Percentiles rank a stretch among this genome's conserved stretches.
Evolutionary conservation across 306 rosid genomes (phyloP).

Genomic region (Cicer bijugum): DNA sequence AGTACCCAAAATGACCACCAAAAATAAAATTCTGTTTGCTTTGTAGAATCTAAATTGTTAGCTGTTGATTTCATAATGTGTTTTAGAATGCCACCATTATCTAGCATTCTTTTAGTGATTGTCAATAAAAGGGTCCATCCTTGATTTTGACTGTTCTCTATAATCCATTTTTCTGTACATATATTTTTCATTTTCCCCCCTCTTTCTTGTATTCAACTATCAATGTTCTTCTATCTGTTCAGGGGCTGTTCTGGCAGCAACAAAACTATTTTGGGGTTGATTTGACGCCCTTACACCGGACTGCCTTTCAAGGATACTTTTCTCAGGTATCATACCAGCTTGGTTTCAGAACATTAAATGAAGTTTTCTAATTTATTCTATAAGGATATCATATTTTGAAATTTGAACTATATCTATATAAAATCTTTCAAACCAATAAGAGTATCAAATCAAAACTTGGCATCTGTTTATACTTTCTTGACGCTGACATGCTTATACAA

Average conservation of each 20-base stretch:
- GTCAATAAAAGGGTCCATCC: background rate
- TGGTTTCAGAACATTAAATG: constrained; percentile 13
- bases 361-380: constrained; percentile 19
- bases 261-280: constrained; percentile 85
- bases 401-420: background rate
- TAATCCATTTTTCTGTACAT: background rate
- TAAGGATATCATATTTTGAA: constrained; percentile 23
- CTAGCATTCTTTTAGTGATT: background rate
- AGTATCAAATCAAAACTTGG: background rate
- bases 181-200: background rate
- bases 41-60: background rate
- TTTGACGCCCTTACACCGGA: constrained; percentile 75
- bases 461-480: background rate
- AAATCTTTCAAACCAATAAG: constrained; percentile 4
- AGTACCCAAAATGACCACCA: too few species aligned
- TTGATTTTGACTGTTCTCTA: constrained; percentile 16
- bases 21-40: background rate
- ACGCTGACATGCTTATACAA: background rate
- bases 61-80: constrained; percentile 11
- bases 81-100: constrained; percentile 13
- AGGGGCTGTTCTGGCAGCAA: constrained; percentile 97
- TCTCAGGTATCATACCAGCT: constrained; percentile 65
- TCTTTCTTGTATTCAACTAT: constrained; percentile 3
- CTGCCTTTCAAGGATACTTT: constrained; percentile 88
- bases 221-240: constrained; percentile 33